Conservation (phyloP, 768 basidiomycete species). For the Mycena sanguinolenta region DNA sequence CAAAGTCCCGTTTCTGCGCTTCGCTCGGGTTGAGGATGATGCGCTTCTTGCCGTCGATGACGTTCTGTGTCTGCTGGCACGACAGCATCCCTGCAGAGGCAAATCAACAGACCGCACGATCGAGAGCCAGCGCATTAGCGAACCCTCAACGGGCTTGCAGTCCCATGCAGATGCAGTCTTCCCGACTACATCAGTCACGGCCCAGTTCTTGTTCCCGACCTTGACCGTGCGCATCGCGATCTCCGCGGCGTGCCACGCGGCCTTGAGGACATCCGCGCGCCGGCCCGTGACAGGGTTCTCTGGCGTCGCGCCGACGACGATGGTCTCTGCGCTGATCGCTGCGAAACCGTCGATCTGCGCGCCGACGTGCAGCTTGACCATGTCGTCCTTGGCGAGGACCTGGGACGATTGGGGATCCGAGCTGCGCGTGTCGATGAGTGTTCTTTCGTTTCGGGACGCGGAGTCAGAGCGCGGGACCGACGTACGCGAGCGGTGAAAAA, state of each 20-base stretch:
- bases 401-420: constrained; percentile 81
- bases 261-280: constrained; percentile 92
- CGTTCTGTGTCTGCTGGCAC: constrained; percentile 93
- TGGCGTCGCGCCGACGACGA: constrained; percentile 86
- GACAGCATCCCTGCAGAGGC: constrained; percentile 84
- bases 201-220: constrained; percentile 95
- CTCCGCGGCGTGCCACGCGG: constrained; percentile 94
- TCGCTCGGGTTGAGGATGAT: constrained; percentile 93
- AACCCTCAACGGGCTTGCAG: constrained; percentile 96
- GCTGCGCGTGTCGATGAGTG: constrained; percentile 51
- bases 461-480: constrained; percentile 49
- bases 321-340: constrained; percentile 92
- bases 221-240: constrained; percentile 92
- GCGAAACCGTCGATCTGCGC: constrained; percentile 99
- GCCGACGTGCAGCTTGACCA: constrained; percentile 96
- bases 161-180: constrained; percentile 80
- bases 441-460: constrained; percentile 5
- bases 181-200: constrained; percentile 87
- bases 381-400: constrained; percentile 84
- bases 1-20: constrained; percentile 86
- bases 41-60: constrained; percentile 96
- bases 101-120: background rate
- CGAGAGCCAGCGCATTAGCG: constrained; percentile 28
- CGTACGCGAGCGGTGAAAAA: constrained; percentile 95
- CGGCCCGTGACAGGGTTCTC: constrained; percentile 84